phyloP scores from a whole-genome alignment of 164 flowering plant species.

The Vitis riparia region DNA sequence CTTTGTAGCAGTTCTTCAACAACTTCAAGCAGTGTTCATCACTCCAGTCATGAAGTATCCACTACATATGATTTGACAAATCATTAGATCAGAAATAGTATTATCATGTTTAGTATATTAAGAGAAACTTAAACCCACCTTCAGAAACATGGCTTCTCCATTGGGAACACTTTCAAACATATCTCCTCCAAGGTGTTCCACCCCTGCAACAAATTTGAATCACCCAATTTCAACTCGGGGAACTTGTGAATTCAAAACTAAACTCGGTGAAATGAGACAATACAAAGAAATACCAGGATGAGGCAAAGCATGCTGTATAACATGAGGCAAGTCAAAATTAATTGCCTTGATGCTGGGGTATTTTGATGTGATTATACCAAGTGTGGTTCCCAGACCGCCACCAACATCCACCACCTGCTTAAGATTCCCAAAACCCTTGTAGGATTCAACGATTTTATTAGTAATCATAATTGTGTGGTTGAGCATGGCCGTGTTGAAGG shows the following conservation, averaged over 20 bases:
- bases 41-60: slow-evolving; percentile 46
- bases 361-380: slow-evolving; percentile 22
- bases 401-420: slow-evolving; percentile 40
- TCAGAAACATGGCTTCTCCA: slow-evolving; percentile 46
- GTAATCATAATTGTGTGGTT: slow-evolving; percentile 13
- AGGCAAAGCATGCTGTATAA: slow-evolving; percentile 25
- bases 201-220: slow-evolving; percentile 19
- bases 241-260: no score
- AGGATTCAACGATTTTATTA: slow-evolving; percentile 23
- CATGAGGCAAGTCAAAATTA: slow-evolving; percentile 48
- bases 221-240: no score
- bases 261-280: neutral
- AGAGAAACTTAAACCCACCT: slow-evolving; percentile 20
- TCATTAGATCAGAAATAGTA: no score
- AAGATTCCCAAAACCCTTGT: slow-evolving; percentile 35
- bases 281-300: slow-evolving; percentile 28
- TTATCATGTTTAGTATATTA: no score
- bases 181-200: slow-evolving; percentile 41
- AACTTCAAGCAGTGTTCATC: slow-evolving; percentile 35
- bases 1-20: slow-evolving; percentile 37
- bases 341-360: slow-evolving; percentile 37
- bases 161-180: slow-evolving; percentile 41
- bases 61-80: slow-evolving; percentile 13
- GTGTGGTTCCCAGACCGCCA: slow-evolving; percentile 35
- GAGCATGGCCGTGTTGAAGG: slow-evolving; percentile 31